Percentiles rank a stretch among this genome's conserved stretches.
Evolutionary conservation across 2,329 filamentous ascomycete species (phyloP).

Genomic region (Phialocephala sp.): DNA sequence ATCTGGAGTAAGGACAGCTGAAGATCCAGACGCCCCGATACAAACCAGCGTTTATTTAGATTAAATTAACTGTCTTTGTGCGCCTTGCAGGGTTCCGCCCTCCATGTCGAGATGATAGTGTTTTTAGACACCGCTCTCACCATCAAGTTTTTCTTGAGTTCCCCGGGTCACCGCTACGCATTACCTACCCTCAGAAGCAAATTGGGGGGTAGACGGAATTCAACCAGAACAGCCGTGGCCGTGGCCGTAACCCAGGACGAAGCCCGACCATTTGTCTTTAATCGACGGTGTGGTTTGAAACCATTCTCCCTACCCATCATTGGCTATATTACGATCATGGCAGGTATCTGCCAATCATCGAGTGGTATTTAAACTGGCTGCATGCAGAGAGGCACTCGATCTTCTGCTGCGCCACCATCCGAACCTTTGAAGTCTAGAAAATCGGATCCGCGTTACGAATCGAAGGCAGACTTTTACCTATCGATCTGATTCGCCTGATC

Average conservation of each 20-base stretch:
- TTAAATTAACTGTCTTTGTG: neutral
- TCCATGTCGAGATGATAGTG: neutral
- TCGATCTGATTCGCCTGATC: neutral
- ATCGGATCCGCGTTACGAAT: constrained; percentile 24
- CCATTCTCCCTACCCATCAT: constrained; percentile 17
- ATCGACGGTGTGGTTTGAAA: constrained; percentile 18
- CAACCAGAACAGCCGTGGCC: constrained; percentile 2
- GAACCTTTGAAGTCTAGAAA: constrained; percentile 13
- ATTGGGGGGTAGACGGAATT: neutral
- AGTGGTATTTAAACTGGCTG: constrained; percentile 5
- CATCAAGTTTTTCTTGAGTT: neutral
- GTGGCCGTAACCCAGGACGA: neutral
- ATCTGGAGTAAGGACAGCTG: neutral
- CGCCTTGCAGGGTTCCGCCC: neutral
- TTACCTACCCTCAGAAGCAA: neutral
- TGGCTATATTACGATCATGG: constrained; percentile 27
- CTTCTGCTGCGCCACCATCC: constrained; percentile 28
- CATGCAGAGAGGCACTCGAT: constrained; percentile 15
- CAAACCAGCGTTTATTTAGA: neutral
- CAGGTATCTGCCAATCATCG: constrained; percentile 12
- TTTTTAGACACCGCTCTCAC: neutral
- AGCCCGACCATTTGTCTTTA: constrained; percentile 29
- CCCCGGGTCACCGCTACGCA: neutral
- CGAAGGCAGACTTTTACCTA: constrained; percentile 19
- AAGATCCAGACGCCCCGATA: no score